These are phyloP conservation scores for Neofusicoccum umdonicola DNA, from an alignment of 2,329 filamentous ascomycete genomes.

Conservation along the genomic window DNA sequence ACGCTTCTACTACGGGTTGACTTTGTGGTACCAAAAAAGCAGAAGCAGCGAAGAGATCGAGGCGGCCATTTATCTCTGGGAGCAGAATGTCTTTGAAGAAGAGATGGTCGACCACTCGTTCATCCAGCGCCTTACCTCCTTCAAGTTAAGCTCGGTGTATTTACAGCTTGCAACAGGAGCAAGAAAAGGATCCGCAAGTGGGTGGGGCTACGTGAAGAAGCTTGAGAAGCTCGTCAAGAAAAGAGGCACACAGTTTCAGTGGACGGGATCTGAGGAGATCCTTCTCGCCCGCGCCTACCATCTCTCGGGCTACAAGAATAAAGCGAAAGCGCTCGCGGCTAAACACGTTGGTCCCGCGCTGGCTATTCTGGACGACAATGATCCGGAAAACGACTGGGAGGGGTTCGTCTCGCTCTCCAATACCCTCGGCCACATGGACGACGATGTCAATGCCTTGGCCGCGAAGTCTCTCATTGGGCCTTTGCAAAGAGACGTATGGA, in stretches of 20 bases:
- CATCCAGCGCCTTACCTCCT: background rate
- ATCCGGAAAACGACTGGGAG: background rate
- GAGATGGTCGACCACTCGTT: background rate
- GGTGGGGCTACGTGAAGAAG: background rate
- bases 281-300: background rate
- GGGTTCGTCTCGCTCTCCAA: background rate
- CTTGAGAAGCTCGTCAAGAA: background rate
- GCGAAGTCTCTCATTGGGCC: background rate
- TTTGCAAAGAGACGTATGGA: background rate
- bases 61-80: background rate
- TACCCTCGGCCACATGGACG: slow-evolving; percentile 1
- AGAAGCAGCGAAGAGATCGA: background rate
- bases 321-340: background rate
- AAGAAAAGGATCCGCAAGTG: background rate
- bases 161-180: background rate
- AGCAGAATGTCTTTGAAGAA: background rate
- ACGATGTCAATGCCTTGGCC: background rate
- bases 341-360: background rate
- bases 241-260: background rate
- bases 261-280: background rate
- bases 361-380: background rate
- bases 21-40: background rate
- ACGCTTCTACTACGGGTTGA: background rate
- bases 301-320: background rate
- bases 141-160: background rate